Evolutionary conservation across 345 rosid genomes (phyloP).

Genomic region (Sonneratia caseolaris): DNA sequence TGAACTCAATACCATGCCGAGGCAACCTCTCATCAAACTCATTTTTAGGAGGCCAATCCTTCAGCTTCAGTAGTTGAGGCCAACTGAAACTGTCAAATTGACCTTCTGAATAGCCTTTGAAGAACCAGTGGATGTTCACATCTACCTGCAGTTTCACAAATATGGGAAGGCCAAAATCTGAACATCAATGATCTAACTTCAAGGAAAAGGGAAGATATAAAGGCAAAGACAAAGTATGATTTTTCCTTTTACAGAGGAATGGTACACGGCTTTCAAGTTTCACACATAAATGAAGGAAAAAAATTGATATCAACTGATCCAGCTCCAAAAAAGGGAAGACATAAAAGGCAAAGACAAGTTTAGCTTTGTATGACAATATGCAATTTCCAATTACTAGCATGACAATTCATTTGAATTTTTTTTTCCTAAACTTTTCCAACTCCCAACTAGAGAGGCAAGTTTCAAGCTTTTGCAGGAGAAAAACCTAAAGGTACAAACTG

Average conservation of each 20-base stretch:
- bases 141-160: slow-evolving; percentile 29
- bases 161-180: background rate
- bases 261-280: background rate
- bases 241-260: background rate
- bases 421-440: background rate
- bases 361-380: background rate
- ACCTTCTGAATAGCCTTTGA: slow-evolving; percentile 29
- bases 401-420: background rate
- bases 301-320: background rate
- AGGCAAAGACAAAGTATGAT: background rate
- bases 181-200: background rate
- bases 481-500: background rate
- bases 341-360: background rate
- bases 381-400: background rate
- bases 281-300: background rate
- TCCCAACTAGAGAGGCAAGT: background rate
- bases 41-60: slow-evolving; percentile 52
- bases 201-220: background rate
- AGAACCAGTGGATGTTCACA: slow-evolving; percentile 38
- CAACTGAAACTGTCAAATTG: slow-evolving; percentile 10
- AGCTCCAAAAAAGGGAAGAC: background rate
- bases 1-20: slow-evolving; percentile 37
- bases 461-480: background rate
- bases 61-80: slow-evolving; percentile 47
- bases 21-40: slow-evolving; percentile 40